These are phyloP conservation scores for Gossypium sturtianum DNA, from an alignment of 345 rosid species.

Conservation along the genomic window DNA sequence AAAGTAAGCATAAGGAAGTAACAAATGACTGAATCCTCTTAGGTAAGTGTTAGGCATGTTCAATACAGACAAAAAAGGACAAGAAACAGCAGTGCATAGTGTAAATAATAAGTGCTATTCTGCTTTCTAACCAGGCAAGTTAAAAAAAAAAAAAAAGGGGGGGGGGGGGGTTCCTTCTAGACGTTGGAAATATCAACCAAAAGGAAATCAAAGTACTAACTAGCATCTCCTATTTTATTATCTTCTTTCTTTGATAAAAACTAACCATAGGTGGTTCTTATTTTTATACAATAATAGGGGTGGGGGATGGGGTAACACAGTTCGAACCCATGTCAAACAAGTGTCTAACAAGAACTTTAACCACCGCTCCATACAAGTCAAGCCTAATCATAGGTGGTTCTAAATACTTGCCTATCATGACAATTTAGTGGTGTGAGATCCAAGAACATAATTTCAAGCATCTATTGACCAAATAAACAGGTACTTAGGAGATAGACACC, in stretches of 20 bases:
- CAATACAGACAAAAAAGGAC: not conserved
- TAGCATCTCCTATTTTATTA: not conserved
- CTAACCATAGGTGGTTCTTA: not conserved
- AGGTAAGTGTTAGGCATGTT: not conserved
- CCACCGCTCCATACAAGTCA: no score
- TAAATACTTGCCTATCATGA: not conserved
- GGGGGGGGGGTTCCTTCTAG: no score
- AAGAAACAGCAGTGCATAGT: not conserved
- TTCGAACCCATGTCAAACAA: no score
- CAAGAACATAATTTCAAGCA: not conserved
- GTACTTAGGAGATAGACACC: conserved; percentile 11
- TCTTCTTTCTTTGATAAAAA: not conserved
- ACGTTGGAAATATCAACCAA: not conserved
- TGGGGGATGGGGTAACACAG: no score
- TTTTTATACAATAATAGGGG: no score
- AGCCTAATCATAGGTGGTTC: not conserved
- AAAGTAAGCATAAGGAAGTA: not conserved
- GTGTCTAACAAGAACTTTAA: no score
- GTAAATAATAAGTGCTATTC: not conserved
- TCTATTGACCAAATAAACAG: not conserved
- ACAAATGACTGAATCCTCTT: not conserved
- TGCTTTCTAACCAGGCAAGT: not conserved
- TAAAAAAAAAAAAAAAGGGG: no score
- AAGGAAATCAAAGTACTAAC: not conserved
- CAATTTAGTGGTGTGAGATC: not conserved